Evolutionary conservation across 345 rosid genomes (phyloP).

Genomic region (Arabis alpina): DNA sequence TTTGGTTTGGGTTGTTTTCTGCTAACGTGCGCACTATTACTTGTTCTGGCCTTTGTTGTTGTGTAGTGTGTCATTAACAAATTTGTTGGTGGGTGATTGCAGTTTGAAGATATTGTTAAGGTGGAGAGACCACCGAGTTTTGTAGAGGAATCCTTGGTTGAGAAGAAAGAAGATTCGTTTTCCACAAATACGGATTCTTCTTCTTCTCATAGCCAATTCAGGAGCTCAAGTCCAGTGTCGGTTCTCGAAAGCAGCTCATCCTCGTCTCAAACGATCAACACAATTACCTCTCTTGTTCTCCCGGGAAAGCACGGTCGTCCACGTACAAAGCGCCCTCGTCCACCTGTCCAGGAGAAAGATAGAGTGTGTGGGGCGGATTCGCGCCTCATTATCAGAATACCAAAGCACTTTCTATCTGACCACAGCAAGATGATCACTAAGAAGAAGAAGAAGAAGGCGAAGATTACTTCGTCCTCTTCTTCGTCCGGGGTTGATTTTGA

Average conservation of each 20-base stretch:
- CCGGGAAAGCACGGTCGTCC: constrained; percentile 71
- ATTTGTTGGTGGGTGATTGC: constrained; percentile 30
- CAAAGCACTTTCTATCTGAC: constrained; percentile 59
- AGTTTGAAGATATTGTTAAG: constrained; percentile 95
- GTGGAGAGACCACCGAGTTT: constrained; percentile 77
- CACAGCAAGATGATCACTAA: constrained; percentile 66
- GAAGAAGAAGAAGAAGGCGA: constrained; percentile 66
- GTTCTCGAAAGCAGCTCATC: constrained; percentile 95
- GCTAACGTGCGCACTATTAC: constrained; percentile 29
- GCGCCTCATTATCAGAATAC: constrained; percentile 66
- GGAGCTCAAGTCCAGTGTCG: constrained; percentile 80
- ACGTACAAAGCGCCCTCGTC: constrained; percentile 94
- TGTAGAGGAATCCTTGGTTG: constrained; percentile 77
- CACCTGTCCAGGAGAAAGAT: constrained; percentile 51
- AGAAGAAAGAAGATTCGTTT: constrained; percentile 48
- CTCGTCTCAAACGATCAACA: constrained; percentile 55
- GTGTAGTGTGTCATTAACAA: neutral
- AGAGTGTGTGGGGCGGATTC: constrained; percentile 45
- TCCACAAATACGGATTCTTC: constrained; percentile 47
- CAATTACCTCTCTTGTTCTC: constrained; percentile 35
- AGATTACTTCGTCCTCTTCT: constrained; percentile 44
- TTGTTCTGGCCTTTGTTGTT: neutral
- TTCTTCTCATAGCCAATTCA: constrained; percentile 59
- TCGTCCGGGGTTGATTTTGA: constrained; percentile 48
- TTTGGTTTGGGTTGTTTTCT: constrained; percentile 2